Percentiles rank a stretch among this genome's conserved stretches.
phyloP scores from a whole-genome alignment of 2,329 filamentous ascomycete species.

The Biscogniauxia mediterranea region DNA sequence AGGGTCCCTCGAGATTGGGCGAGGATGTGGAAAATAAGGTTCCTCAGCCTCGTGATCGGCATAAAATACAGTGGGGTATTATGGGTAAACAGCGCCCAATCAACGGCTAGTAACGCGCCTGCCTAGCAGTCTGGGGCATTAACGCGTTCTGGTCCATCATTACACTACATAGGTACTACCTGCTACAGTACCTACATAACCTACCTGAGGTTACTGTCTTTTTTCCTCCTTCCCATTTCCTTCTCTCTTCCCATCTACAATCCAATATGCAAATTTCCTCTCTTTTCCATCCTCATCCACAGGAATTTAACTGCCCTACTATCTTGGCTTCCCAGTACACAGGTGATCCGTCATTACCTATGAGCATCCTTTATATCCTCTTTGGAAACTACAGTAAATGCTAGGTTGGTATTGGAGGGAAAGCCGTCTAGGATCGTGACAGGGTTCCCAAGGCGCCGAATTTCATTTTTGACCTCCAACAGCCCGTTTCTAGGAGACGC shows the following conservation, averaged over 20 bases:
- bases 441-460: neutral
- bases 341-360: too few species aligned
- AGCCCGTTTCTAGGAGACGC: neutral
- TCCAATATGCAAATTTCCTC: too few species aligned
- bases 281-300: too few species aligned
- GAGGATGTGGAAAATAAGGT: slow-evolving; percentile 4
- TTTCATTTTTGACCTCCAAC: neutral
- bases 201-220: too few species aligned
- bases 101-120: slow-evolving; percentile 10
- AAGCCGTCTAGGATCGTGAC: neutral
- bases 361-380: too few species aligned
- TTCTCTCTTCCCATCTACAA: too few species aligned
- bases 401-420: too few species aligned
- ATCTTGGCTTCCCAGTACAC: too few species aligned
- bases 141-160: neutral
- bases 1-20: neutral
- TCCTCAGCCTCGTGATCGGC: slow-evolving; percentile 18
- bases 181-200: too few species aligned
- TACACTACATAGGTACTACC: too few species aligned
- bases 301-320: too few species aligned
- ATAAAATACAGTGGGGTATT: slow-evolving; percentile 11
- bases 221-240: neutral
- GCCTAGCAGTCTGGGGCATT: neutral
- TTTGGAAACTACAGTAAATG: too few species aligned
- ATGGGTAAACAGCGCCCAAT: slow-evolving; percentile 4